phyloP scores from a whole-genome alignment of 1,284 basidiomycete species.

The Ganoderma lucidum region DNA sequence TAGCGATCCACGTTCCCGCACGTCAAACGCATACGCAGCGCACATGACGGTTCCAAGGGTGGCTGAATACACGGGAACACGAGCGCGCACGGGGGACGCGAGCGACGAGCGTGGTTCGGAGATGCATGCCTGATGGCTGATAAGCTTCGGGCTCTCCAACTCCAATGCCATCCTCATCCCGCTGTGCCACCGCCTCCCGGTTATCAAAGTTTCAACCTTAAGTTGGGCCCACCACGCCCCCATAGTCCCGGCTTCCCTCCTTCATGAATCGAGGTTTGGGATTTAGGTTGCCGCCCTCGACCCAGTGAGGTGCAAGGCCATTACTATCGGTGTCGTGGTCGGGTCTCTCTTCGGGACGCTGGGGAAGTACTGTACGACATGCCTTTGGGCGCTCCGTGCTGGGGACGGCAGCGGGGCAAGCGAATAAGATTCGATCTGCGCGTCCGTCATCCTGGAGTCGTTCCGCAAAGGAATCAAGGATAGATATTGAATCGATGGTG shows the following conservation, averaged over 20 bases:
- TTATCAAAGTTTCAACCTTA: background rate
- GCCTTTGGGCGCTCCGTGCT: background rate
- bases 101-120: background rate
- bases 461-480: background rate
- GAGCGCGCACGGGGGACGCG: background rate
- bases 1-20: background rate
- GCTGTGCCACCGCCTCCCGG: conserved; percentile 2
- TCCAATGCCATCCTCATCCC: background rate
- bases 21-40: background rate
- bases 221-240: background rate
- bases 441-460: background rate
- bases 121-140: background rate
- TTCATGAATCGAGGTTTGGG: conserved; percentile 3
- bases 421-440: conserved; percentile 2
- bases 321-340: background rate
- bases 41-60: background rate
- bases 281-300: background rate
- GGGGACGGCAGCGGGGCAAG: background rate
- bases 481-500: background rate
- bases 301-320: background rate
- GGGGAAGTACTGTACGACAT: background rate
- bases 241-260: background rate
- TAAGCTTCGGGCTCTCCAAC: background rate
- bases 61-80: background rate
- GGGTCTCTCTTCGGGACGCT: background rate